Conservation (phyloP, 352 stramenopile species). For the Pythium rishiriense region DNA sequence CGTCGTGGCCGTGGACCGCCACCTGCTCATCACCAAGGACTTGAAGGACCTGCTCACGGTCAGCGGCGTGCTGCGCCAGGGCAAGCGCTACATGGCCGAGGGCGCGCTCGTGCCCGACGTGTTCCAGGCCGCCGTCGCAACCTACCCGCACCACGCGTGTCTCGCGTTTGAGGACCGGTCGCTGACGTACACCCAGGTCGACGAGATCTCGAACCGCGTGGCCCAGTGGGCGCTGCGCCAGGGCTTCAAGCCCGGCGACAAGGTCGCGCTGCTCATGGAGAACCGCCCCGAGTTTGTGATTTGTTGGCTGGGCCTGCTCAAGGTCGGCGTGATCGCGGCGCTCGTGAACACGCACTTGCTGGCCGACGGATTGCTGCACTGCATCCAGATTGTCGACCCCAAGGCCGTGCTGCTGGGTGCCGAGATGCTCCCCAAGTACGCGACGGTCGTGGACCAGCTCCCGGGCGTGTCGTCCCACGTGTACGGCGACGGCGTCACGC, state of each 20-base stretch:
- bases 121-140: slow-evolving; percentile 55
- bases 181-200: slow-evolving; percentile 58
- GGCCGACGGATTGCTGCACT: slow-evolving; percentile 71
- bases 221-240: slow-evolving; percentile 62
- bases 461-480: slow-evolving; percentile 41
- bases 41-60: slow-evolving; percentile 43
- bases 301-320: slow-evolving; percentile 78
- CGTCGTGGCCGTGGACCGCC: slow-evolving; percentile 32
- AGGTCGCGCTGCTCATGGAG: slow-evolving; percentile 81
- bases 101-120: slow-evolving; percentile 52
- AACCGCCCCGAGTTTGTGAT: slow-evolving; percentile 83
- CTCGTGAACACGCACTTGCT: slow-evolving; percentile 84
- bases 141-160: slow-evolving; percentile 59
- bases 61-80: slow-evolving; percentile 42
- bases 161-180: slow-evolving; percentile 54
- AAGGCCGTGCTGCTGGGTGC: slow-evolving; percentile 65
- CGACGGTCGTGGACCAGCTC: slow-evolving; percentile 29
- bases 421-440: slow-evolving; percentile 38
- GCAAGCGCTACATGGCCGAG: slow-evolving; percentile 37
- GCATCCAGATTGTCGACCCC: slow-evolving; percentile 48
- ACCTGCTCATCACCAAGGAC: slow-evolving; percentile 61
- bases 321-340: slow-evolving; percentile 80
- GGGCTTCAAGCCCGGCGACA: slow-evolving; percentile 54
- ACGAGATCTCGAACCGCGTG: slow-evolving; percentile 69
- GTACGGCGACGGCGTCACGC: slow-evolving; percentile 43